phyloP scores from a whole-genome alignment of 1,284 basidiomycete genomes.

The Boletus mariae region DNA sequence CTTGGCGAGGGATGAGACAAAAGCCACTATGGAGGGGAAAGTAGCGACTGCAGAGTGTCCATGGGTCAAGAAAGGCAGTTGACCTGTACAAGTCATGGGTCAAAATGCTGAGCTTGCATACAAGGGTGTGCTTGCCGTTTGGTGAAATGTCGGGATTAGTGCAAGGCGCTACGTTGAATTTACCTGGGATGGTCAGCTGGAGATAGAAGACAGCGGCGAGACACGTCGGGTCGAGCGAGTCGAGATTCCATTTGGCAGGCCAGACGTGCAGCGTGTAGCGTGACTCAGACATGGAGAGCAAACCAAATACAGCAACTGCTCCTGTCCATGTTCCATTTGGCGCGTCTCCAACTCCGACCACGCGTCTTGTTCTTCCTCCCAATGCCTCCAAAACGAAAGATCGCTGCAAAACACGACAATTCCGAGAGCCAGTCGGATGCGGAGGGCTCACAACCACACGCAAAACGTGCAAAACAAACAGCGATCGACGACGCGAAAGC shows the following conservation, averaged over 20 bases:
- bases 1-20: conserved; percentile 47
- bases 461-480: conserved; percentile 28
- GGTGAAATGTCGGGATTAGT: conserved; percentile 71
- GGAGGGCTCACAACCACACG: conserved; percentile 16
- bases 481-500: conserved; percentile 18
- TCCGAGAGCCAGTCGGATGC: conserved; percentile 16
- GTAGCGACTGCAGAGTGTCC: conserved; percentile 48
- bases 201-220: conserved; percentile 62
- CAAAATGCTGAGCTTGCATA: background rate
- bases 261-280: conserved; percentile 54
- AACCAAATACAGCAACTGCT: conserved; percentile 8
- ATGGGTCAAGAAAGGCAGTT: conserved; percentile 66
- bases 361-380: background rate
- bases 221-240: conserved; percentile 64
- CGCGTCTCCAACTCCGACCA: conserved; percentile 4
- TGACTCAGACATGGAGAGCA: conserved; percentile 17
- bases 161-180: conserved; percentile 58
- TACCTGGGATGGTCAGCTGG: conserved; percentile 60
- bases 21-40: conserved; percentile 59
- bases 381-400: conserved; percentile 34
- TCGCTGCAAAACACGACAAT: conserved; percentile 19
- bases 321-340: conserved; percentile 5
- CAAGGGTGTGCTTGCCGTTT: conserved; percentile 47
- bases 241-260: conserved; percentile 60
- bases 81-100: conserved; percentile 44